These are phyloP conservation scores for Irpex lacteus DNA, from an alignment of 1,284 basidiomycete genomes.

Conservation along the genomic window DNA sequence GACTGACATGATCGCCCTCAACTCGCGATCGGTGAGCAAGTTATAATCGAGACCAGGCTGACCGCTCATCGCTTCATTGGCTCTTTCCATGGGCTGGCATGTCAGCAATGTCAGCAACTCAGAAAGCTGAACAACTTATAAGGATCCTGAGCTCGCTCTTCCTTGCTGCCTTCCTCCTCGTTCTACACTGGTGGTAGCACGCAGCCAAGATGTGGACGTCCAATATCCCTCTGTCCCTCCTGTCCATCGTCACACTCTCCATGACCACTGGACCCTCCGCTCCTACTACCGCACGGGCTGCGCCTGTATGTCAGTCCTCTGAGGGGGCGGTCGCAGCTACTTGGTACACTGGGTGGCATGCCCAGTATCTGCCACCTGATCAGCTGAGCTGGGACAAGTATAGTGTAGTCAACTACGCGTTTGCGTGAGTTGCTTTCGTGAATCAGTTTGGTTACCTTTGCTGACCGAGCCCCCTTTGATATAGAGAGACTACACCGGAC, in stretches of 20 bases:
- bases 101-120: not conserved
- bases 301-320: conserved; percentile 24
- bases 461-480: conserved; percentile 30
- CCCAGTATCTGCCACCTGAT: conserved; percentile 36
- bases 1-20: too few relatives aligned
- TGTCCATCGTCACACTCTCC: not conserved
- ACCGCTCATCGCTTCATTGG: not conserved
- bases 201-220: not conserved
- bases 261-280: not conserved
- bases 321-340: conserved; percentile 38
- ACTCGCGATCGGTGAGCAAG: not conserved
- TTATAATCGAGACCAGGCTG: not conserved
- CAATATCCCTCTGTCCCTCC: not conserved
- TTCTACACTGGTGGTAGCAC: not conserved
- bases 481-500: conserved; percentile 34
- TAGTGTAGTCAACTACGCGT: conserved; percentile 52
- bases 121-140: not conserved
- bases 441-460: conserved; percentile 10
- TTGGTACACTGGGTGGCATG: conserved; percentile 62
- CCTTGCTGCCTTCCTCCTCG: not conserved
- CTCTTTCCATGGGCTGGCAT: not conserved
- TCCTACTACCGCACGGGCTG: conserved; percentile 21
- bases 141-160: too few relatives aligned
- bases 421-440: conserved; percentile 56
- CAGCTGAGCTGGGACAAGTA: conserved; percentile 57